Conservation (phyloP, 2,329 filamentous ascomycete species). For the Meredithiella fracta region DNA sequence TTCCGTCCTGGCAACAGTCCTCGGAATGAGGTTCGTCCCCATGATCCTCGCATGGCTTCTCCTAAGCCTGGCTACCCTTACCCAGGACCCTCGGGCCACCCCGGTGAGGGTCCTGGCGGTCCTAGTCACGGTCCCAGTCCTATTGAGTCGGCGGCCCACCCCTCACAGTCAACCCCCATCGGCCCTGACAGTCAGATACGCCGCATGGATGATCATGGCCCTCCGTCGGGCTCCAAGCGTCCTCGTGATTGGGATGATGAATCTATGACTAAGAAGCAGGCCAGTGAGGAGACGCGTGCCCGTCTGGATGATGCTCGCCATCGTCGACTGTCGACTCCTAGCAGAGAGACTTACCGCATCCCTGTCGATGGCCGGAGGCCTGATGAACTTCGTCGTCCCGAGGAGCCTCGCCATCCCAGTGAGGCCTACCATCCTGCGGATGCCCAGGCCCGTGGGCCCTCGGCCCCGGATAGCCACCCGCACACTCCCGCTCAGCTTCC, state of each 20-base stretch:
- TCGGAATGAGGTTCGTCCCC: constrained; percentile 64
- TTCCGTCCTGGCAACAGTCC: constrained; percentile 62
- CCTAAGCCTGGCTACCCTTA: constrained; percentile 73
- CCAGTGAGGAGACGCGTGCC: constrained; percentile 73
- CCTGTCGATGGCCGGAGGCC: constrained; percentile 55
- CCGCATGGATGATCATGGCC: constrained; percentile 51
- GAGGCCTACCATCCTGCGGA: constrained; percentile 86
- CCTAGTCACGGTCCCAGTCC: constrained; percentile 37
- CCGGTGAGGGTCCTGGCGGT: constrained; percentile 38
- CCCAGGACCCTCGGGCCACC: constrained; percentile 39
- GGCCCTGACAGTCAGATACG: constrained; percentile 52
- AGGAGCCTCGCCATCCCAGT: constrained; percentile 44
- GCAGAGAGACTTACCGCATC: constrained; percentile 53
- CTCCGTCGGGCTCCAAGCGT: constrained; percentile 68
- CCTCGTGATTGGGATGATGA: constrained; percentile 89
- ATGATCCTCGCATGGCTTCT: constrained; percentile 80
- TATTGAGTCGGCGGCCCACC: constrained; percentile 30
- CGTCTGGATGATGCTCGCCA: constrained; percentile 71
- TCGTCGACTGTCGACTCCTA: constrained; percentile 62
- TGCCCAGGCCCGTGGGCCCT: constrained; percentile 56
- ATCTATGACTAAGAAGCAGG: constrained; percentile 61
- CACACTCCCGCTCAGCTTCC: constrained; percentile 39
- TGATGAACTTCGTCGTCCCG: constrained; percentile 40
- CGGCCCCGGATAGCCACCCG: constrained; percentile 30
- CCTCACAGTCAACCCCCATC: constrained; percentile 23